phyloP scores from a whole-genome alignment of 169 alveolate species.

The Perkinsus chesapeaki region DNA sequence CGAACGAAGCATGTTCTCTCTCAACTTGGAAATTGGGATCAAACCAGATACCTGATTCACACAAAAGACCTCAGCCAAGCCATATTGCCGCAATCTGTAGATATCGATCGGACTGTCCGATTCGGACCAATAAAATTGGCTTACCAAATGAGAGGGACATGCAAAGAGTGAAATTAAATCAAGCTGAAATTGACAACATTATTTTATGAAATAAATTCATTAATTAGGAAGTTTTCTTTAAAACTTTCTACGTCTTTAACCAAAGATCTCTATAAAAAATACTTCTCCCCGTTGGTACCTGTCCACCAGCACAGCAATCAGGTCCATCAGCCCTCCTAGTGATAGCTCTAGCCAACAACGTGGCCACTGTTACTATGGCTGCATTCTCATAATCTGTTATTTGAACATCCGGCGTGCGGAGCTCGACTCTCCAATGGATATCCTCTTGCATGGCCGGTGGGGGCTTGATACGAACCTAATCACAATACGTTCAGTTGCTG shows the following conservation, averaged over 20 bases:
- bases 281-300: too few species aligned
- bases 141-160: too few species aligned
- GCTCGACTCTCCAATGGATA: slow-evolving; percentile 66
- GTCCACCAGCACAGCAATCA: neutral
- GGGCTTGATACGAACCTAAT: slow-evolving; percentile 51
- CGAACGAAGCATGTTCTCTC: slow-evolving; percentile 61
- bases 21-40: slow-evolving; percentile 56
- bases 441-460: slow-evolving; percentile 52
- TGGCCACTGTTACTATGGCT: slow-evolving; percentile 39
- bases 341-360: slow-evolving; percentile 33
- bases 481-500: too few species aligned
- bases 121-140: too few species aligned
- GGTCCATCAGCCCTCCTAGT: neutral
- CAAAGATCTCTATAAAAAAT: too few species aligned
- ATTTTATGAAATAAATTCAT: too few species aligned
- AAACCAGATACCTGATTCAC: slow-evolving; percentile 11
- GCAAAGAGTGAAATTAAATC: too few species aligned
- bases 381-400: slow-evolving; percentile 61
- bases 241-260: too few species aligned
- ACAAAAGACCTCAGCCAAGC: neutral
- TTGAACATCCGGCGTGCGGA: slow-evolving; percentile 61
- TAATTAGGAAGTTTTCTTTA: too few species aligned
- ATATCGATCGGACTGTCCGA: too few species aligned
- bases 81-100: too few species aligned
- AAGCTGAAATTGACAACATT: too few species aligned